A percentile compares a stretch with the other conserved stretches of the same genome.
Evolutionary conservation across 2,329 filamentous ascomycete species (phyloP).

Genomic region (Arthrobotrys entomopaga): DNA sequence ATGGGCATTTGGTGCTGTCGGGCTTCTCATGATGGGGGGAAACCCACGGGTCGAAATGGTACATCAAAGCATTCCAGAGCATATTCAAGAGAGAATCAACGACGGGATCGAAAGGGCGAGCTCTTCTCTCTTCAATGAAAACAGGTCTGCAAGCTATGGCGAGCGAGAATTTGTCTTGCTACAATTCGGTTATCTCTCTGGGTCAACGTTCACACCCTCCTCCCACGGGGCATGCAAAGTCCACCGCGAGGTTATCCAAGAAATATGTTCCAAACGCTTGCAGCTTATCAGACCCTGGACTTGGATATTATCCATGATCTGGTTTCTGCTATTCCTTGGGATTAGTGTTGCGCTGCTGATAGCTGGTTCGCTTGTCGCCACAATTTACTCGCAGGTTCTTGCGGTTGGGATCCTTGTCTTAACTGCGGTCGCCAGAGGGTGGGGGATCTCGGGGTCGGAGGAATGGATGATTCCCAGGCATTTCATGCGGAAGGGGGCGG

Average conservation of each 20-base stretch:
- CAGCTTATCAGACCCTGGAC: slow-evolving; percentile 17
- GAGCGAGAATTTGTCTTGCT: slow-evolving; percentile 15
- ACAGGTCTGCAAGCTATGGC: not conserved
- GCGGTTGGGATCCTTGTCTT: slow-evolving; percentile 33
- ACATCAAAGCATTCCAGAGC: slow-evolving; percentile 14
- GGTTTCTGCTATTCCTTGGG: slow-evolving; percentile 33
- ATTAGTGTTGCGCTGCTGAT: slow-evolving; percentile 34
- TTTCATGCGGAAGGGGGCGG: slow-evolving; percentile 25
- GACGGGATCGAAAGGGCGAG: slow-evolving; percentile 16
- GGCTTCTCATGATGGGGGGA: slow-evolving; percentile 40
- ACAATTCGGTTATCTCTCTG: slow-evolving; percentile 32
- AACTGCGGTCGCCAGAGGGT: slow-evolving; percentile 32
- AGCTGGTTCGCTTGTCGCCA: slow-evolving; percentile 35
- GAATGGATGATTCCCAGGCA: slow-evolving; percentile 32
- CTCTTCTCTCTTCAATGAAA: slow-evolving; percentile 2
- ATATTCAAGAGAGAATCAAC: slow-evolving; percentile 18
- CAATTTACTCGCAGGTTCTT: slow-evolving; percentile 34
- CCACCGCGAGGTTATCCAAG: slow-evolving; percentile 10
- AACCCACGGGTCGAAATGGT: slow-evolving; percentile 36
- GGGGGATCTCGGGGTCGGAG: slow-evolving; percentile 41
- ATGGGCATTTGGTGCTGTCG: slow-evolving; percentile 35
- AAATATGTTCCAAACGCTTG: slow-evolving; percentile 21
- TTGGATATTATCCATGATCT: slow-evolving; percentile 24
- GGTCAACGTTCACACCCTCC: slow-evolving; percentile 14
- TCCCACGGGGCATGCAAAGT: slow-evolving; percentile 24